Evolutionary conservation across 2,329 filamentous ascomycete species (phyloP).

Genomic region (Paradendryphiella salina): DNA sequence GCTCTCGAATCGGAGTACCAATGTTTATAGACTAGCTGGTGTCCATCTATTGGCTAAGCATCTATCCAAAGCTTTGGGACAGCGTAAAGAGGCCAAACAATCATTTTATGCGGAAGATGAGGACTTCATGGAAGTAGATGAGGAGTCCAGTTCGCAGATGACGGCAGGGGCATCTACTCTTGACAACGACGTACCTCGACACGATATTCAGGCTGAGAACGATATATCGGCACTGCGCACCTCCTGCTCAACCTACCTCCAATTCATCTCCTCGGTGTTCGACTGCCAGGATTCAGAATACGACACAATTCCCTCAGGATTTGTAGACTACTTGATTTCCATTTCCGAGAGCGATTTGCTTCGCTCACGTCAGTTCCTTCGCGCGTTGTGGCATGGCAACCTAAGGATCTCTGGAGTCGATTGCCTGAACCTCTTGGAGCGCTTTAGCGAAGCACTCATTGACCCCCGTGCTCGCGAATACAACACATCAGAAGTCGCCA

Average conservation of each 20-base stretch:
- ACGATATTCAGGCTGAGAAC: constrained; percentile 45
- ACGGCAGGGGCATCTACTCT: constrained; percentile 51
- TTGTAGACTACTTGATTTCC: constrained; percentile 35
- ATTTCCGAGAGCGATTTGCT: constrained; percentile 38
- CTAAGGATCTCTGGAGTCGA: constrained; percentile 29
- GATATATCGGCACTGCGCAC: constrained; percentile 37
- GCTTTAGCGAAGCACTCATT: constrained; percentile 37
- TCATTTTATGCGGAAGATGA: constrained; percentile 45
- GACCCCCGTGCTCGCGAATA: constrained; percentile 43
- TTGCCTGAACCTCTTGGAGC: constrained; percentile 36
- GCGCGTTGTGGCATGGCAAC: constrained; percentile 28
- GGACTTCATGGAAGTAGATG: constrained; percentile 69
- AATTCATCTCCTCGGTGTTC: constrained; percentile 30
- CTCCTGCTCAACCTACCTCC: constrained; percentile 35
- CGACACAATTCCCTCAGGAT: constrained; percentile 28
- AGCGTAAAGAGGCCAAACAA: constrained; percentile 36
- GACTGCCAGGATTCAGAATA: constrained; percentile 14
- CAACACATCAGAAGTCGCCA: constrained; percentile 46
- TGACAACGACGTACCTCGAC: constrained; percentile 50
- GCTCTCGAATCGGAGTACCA: constrained; percentile 16
- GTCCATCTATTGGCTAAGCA: constrained; percentile 41
- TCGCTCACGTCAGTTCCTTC: constrained; percentile 36
- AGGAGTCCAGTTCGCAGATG: constrained; percentile 63
- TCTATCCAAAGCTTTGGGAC: constrained; percentile 36
- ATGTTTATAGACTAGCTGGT: constrained; percentile 34